Evolutionary conservation across 352 stramenopile genomes (phyloP), one percentile per base, ranked within the genome.

Genomic region (Phytophthora vignae): DNA sequence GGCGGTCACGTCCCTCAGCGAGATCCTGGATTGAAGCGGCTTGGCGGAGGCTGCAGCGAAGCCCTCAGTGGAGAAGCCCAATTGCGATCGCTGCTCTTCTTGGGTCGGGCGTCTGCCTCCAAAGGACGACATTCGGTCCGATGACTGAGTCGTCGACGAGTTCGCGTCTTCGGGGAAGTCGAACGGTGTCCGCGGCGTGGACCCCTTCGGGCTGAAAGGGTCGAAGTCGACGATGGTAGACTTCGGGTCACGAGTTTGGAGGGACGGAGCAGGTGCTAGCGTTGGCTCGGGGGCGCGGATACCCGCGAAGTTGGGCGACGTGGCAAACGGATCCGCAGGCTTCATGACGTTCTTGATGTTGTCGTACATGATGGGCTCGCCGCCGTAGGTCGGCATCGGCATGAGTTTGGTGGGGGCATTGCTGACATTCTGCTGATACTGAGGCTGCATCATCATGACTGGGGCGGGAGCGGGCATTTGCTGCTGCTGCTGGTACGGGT

Each of bases 191-290:
- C 67, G 81, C 15, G 87, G 85, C 12, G 80, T 92, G 17, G 75
- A 75, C 17, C 78, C 81, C 31, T 82, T 83, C 4, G 81, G 83
- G 66, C 84, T 90, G 70, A 91, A 94, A 2, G 86, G 84, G 36
- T 92, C 86, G 74, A 94, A 92, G 60, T 94, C 85, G 11, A 87
- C 64, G 42, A 94, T 81, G 3, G 77, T 94, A 19, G 84, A 78
- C 36, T 77, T 77, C 2, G 48, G 67, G 67, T 74, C 79, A 73
- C 36, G 76, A 60, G 33, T 54, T 38, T 83, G 70, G n/a, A 69
- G 73, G 8, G 55, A 52, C 9, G 70, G 69, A 9, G 78, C 59
- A 10, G 73, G 67, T 66, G 62, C 42, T 8, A 72, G 46, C 14
- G 74, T 78, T 11, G 73, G 76, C 42, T 83, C 78, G 9, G 78